Base-by-base conservation (phyloP, 2,329 filamentous ascomycete species). In the Elsinoe necatrix region DNA sequence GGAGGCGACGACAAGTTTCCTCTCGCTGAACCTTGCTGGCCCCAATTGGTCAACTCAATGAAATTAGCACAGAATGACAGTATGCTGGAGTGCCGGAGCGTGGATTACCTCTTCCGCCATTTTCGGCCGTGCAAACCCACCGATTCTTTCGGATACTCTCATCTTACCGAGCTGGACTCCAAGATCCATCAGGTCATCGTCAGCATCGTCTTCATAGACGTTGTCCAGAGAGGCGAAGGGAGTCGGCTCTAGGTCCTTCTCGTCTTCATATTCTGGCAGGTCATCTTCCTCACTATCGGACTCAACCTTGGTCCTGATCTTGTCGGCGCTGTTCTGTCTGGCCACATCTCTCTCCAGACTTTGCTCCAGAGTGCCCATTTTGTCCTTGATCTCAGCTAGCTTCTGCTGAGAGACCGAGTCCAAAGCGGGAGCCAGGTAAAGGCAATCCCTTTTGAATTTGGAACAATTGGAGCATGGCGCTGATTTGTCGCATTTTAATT, bases 301-400 rank as follows among this genome's bases (percentile, higher is more conserved):
- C 56, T 80, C 79, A 48, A 74, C 75, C 11, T 62, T 62, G 7
- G 61, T 48, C 23, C 51, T 54, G 27, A 37, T 34, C 58, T 37
- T 57, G 50, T 48, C 43, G 37, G 63, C 65, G 20, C 59, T 59
- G 21, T 58, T 59, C 41, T 64, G 71, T 56, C 77, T 77, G 14
- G 80, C 82, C 27, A 86, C 80, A 67, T 87, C 84, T 42, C 82
- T 74, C 68, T 89, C 86, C 4, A 89, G 75, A 56, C 83, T 80
- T 55, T 82, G 77, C 70, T 89, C 86, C 16, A 89, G 71, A 7
- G 80, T 81, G 23, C 85, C 85, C 69, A 89, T 86, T 69, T 85
- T 85, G 68, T 90, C 86, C 71, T 90, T 90, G 68, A 90, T 84
- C 65, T 89, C 84, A 3, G 84, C 85, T 55, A 90, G 75, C 63